Evolutionary conservation across 2,329 filamentous ascomycete species (phyloP), one percentile per base, ranked within the genome.

Genomic region (Colletotrichum sp.): DNA sequence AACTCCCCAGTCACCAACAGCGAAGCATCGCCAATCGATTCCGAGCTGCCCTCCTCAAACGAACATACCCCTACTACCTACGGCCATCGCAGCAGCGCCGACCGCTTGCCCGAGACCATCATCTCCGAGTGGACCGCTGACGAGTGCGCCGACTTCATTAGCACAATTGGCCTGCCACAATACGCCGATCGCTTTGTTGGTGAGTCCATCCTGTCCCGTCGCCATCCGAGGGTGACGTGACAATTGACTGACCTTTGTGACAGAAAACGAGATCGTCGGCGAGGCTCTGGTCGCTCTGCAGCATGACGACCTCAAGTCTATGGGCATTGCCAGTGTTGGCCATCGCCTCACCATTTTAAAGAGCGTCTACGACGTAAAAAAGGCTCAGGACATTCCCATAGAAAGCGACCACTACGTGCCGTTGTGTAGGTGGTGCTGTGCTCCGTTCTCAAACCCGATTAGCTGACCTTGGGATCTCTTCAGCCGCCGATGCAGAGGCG

Each of bases 341-440:
- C 97, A 99, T 86, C 93, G 97, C 76, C 89, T 99, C 80, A 98
- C 96, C 27, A 98, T 99, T 74, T 90, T 99, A 74, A 98, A 98
- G 87, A 96, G 93, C 81, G 96, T 98, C 71, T 98, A 98, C 86
- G 96, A 98, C 82, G 93, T 97, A 82, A 99, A 99, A 87, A 94
- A 96, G 84, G 95, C 95, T 78, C 96, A 98, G 82, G 96, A 98
- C 80, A 92, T 98, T 76, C 94, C 95, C 19, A 91, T 98, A 80
- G 96, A 98, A 82, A 93, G 94, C 77, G 96, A 98, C 81, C 95
- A 98, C 84, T 99, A 98, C 83, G 91, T 98, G 68, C 97, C 97
- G 48, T 88, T 97, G 67, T 97, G 96, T 98, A 93, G 81, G 94
- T 88, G 64, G 34, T 19, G 57, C 68, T 34, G 55, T 66, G 78